Percentiles rank a stretch among this genome's conserved stretches.
Conservation (phyloP, 2,329 filamentous ascomycete genomes). For the Monosporascus sp. region DNA sequence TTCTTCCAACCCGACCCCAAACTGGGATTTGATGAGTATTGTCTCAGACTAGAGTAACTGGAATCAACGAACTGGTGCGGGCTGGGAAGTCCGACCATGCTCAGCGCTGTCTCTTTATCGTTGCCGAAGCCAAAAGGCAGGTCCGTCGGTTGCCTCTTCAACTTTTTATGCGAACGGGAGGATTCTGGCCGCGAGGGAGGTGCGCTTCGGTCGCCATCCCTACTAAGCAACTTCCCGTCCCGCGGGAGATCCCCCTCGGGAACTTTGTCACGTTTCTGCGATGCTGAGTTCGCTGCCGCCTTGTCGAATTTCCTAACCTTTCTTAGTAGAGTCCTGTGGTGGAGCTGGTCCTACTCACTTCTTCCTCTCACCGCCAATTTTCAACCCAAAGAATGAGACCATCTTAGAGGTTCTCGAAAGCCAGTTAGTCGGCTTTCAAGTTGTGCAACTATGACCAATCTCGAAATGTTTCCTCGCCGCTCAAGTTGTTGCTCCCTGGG, state of each 20-base stretch:
- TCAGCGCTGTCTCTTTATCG: slow-evolving; percentile 34
- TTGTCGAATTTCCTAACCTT: slow-evolving; percentile 28
- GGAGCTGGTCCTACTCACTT: slow-evolving; percentile 38
- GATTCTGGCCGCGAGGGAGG: slow-evolving; percentile 33
- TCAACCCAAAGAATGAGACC: slow-evolving; percentile 57
- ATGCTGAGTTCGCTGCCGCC: slow-evolving; percentile 24
- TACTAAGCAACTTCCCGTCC: slow-evolving; percentile 8
- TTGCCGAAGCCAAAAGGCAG: slow-evolving; percentile 28
- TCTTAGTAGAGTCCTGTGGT: slow-evolving; percentile 1
- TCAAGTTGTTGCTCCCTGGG: background rate
- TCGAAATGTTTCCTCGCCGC: slow-evolving; percentile 5
- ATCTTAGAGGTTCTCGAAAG: slow-evolving; percentile 27
- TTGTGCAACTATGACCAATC: slow-evolving; percentile 4
- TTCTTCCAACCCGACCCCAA: slow-evolving; percentile 29
- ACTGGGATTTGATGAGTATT: slow-evolving; percentile 23
- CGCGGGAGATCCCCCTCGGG: slow-evolving; percentile 2
- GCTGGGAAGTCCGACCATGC: slow-evolving; percentile 39
- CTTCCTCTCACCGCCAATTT: slow-evolving; percentile 51
- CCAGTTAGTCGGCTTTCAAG: slow-evolving; percentile 2
- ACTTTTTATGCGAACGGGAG: slow-evolving; percentile 27
- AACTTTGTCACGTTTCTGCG: slow-evolving; percentile 7
- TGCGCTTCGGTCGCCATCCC: slow-evolving; percentile 6
- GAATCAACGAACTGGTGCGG: slow-evolving; percentile 12
- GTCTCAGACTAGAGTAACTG: slow-evolving; percentile 22
- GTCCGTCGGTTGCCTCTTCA: slow-evolving; percentile 15